Base-by-base conservation (phyloP, 495 filamentous ascomycete genomes). In the Bryoglossum gracile region DNA sequence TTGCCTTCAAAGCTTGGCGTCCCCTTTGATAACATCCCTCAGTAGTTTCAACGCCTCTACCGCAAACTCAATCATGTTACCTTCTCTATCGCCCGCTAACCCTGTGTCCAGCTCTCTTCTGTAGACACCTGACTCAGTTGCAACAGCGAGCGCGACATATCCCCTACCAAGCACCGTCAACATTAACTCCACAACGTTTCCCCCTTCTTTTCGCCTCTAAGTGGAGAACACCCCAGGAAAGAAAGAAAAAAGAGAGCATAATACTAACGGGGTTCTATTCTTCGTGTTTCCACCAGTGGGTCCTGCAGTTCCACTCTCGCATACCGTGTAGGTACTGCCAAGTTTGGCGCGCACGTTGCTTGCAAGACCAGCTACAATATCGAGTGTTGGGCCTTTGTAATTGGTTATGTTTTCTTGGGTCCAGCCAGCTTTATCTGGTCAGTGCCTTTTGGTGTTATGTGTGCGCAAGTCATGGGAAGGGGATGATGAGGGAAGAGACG, bases 11-110 rank as follows among this genome's bases (percentile, higher is more conserved):
- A 51, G 28, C 57, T 69, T 75, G 41, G 65, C 68, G 42, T 71
- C 65, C 18, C 66, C 71, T 49, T 70, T 68, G 23, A 81, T 65
- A 38, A 77, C 77, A 59, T 80, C 77, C 58, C 65, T 68, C 55
- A 82, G 51, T 51, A 83, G 51, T 46, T 60, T 72, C 62, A 82
- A 63, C 14, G 64, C 71, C 55, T 75, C 77, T n/a, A 61, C 64
- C 3, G 77, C 74, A 67, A 83, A 83, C 25, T 59, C 61, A 48
- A 82, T 68, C 79, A 82, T 83, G 55, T 83, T 83, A 40, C 37
- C 67, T 56, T 73, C 73, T 51, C 78, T 59, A 59, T 77, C 70
- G 9, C 57, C 63, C 8, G 68, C 69, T 37, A 73, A 51, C 13
- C 70, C 74, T 11, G 76, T 80, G 21, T 78, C 68, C 1, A 75